Percentiles rank a stretch among this genome's conserved stretches.
Conservation (phyloP, 495 filamentous ascomycete genomes). For the Stereocaulon alpinum region DNA sequence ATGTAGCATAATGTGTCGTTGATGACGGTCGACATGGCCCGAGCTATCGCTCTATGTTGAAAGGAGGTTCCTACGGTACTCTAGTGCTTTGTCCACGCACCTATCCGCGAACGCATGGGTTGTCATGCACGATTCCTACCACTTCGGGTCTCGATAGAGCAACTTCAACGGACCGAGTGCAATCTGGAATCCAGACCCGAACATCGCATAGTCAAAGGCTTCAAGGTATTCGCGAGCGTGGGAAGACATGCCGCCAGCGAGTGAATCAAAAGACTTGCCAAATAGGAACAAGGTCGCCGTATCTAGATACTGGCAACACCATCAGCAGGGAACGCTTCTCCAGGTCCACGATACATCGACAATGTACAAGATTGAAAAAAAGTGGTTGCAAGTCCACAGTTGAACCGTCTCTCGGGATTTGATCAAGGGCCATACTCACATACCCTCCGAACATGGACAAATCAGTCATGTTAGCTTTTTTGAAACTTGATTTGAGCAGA, state of each 20-base stretch:
- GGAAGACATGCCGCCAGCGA: constrained; percentile 16
- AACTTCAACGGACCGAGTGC: constrained; percentile 8
- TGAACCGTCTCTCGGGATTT: constrained; percentile 36
- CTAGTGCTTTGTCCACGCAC: background rate
- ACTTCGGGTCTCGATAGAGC: background rate
- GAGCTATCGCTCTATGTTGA: constrained; percentile 2
- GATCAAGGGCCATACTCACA: constrained; percentile 4
- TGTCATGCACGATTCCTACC: background rate
- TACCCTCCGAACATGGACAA: constrained; percentile 24
- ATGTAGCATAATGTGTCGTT: constrained; percentile 17
- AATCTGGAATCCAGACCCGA: background rate
- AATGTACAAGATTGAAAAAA: constrained; percentile 35
- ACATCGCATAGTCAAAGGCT: constrained; percentile 27
- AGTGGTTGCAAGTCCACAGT: constrained; percentile 53
- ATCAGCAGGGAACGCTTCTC: background rate
- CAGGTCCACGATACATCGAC: background rate
- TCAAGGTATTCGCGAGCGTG: constrained; percentile 26
- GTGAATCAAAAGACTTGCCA: constrained; percentile 37
- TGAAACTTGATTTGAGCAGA: constrained; percentile 31
- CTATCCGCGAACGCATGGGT: background rate
- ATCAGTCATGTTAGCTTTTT: constrained; percentile 26
- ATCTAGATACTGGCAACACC: constrained; percentile 26
- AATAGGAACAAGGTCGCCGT: constrained; percentile 56
- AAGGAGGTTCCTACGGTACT: no score
- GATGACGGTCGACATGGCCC: background rate